A percentile compares a stretch with the other conserved stretches of the same genome.
phyloP scores from a whole-genome alignment of 805 yeast genomes.

The Suhomyces faveliae region DNA sequence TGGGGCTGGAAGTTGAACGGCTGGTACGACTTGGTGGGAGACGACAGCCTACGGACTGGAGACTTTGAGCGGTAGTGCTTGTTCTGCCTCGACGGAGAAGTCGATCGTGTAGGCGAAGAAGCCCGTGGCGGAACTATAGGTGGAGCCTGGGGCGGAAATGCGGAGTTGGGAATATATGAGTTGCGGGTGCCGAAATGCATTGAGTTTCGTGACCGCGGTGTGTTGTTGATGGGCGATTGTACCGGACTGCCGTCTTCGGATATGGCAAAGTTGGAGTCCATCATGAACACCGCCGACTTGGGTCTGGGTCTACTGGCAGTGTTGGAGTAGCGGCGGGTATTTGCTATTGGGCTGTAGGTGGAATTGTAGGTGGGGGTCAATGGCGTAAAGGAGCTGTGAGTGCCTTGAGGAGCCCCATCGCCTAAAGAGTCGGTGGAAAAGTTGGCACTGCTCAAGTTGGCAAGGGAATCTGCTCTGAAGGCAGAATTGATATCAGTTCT shows the following conservation, averaged over 20 bases:
- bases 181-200: constrained; percentile 11
- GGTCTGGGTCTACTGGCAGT: constrained; percentile 28
- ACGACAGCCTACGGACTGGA: constrained; percentile 22
- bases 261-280: constrained; percentile 27
- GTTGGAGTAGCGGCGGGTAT: constrained; percentile 6
- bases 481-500: background rate
- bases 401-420: constrained; percentile 3
- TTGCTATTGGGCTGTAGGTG: constrained; percentile 5
- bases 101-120: constrained; percentile 28
- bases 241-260: constrained; percentile 26
- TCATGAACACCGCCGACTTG: constrained; percentile 33
- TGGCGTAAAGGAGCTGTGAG: constrained; percentile 2
- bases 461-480: constrained; percentile 12
- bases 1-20: constrained; percentile 71
- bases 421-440: constrained; percentile 37
- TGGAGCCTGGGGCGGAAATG: constrained; percentile 19
- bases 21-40: constrained; percentile 25
- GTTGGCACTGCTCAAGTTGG: constrained; percentile 36
- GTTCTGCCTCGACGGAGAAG: constrained; percentile 26
- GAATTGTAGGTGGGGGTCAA: constrained; percentile 7
- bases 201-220: constrained; percentile 22
- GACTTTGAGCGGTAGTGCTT: constrained; percentile 32
- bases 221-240: constrained; percentile 15
- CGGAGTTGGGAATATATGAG: constrained; percentile 17
- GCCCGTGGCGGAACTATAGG: constrained; percentile 18